Evolutionary conservation across 345 rosid genomes (phyloP).

Genomic region (Populus simonii): DNA sequence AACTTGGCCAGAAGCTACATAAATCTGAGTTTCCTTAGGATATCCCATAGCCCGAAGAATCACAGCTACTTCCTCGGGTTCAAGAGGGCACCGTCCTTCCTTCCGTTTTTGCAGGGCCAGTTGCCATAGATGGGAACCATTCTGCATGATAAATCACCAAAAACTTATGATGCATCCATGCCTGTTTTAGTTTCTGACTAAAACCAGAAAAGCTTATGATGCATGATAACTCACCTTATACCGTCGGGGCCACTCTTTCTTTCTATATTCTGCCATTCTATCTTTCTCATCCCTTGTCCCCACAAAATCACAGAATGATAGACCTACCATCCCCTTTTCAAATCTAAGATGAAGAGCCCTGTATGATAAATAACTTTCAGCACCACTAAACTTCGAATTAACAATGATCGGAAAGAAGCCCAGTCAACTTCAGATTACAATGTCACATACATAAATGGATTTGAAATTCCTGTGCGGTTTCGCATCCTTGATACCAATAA

Average conservation of each 20-base stretch:
- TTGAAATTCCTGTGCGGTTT: slow-evolving; percentile 85
- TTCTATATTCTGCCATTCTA: slow-evolving; percentile 86
- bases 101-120: slow-evolving; percentile 90
- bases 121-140: slow-evolving; percentile 98
- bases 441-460: slow-evolving; percentile 77
- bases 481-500: slow-evolving; percentile 85
- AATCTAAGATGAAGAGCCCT: slow-evolving; percentile 99
- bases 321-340: slow-evolving; percentile 99
- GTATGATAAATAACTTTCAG: slow-evolving; percentile 22
- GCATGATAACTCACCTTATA: slow-evolving; percentile 57
- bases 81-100: slow-evolving; percentile 99
- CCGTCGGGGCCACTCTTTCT: slow-evolving; percentile 99
- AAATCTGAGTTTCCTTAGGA: slow-evolving; percentile 97
- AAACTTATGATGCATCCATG: slow-evolving; percentile 7
- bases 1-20: slow-evolving; percentile 99
- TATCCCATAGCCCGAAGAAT: slow-evolving; percentile 96
- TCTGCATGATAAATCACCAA: slow-evolving; percentile 45
- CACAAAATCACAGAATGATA: slow-evolving; percentile 96
- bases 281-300: slow-evolving; percentile 98
- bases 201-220: slow-evolving; percentile 4
- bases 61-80: slow-evolving; percentile 99
- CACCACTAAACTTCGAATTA: slow-evolving; percentile 7
- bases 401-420: slow-evolving; percentile 9
- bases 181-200: slow-evolving; percentile 4
- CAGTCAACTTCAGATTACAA: slow-evolving; percentile 16